Evolutionary conservation across 2,329 filamentous ascomycete species (phyloP).

Genomic region (Talaromyces sp.): DNA sequence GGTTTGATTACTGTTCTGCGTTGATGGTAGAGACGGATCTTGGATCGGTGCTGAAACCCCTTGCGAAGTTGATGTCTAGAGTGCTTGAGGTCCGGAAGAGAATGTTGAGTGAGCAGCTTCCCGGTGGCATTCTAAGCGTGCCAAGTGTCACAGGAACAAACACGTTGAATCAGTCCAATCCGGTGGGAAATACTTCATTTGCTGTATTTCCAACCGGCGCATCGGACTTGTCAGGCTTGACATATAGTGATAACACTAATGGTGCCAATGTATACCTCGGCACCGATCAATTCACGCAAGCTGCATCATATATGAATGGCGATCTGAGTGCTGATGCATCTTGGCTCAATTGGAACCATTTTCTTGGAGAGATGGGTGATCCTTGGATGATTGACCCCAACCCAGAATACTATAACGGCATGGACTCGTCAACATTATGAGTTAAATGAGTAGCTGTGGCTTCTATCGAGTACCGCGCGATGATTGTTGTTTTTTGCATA

Average conservation of each 20-base stretch:
- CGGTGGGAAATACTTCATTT: not conserved
- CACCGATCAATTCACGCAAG: not conserved
- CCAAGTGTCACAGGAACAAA: not conserved
- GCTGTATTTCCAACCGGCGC: not conserved
- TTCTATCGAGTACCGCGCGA: too few species aligned
- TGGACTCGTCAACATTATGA: not conserved
- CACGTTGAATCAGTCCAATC: not conserved
- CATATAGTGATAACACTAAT: not conserved
- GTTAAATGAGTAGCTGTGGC: too few species aligned
- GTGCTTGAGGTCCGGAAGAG: not conserved
- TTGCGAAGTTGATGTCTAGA: not conserved
- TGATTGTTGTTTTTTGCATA: too few species aligned
- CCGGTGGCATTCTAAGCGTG: not conserved
- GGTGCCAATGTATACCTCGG: not conserved
- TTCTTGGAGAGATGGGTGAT: slow-evolving; percentile 1
- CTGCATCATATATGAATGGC: not conserved
- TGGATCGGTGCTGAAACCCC: not conserved
- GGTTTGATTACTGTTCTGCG: not conserved
- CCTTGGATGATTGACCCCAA: not conserved
- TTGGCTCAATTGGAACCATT: slow-evolving; percentile 9
- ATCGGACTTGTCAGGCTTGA: not conserved
- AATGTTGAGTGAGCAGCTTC: not conserved
- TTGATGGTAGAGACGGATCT: slow-evolving; percentile 5
- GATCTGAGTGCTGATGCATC: not conserved
- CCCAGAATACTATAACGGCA: not conserved